Base-by-base conservation (phyloP, 176 grass and related monocot species). In the Bothriochloa decipiens region DNA sequence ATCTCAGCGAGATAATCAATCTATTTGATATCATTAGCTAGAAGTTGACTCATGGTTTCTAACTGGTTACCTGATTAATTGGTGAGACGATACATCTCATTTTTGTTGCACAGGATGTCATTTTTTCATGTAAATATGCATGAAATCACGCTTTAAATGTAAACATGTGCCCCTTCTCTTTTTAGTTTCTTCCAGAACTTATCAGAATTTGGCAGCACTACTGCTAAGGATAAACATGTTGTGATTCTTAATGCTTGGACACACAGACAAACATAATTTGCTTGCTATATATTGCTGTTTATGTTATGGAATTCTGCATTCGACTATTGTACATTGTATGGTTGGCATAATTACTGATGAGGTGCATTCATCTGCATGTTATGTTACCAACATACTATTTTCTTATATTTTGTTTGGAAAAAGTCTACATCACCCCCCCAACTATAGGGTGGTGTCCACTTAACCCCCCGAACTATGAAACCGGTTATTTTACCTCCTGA, bases 271-370 rank as follows among this genome's bases (percentile, higher is more conserved):
- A 32, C 25, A 64, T 64, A 47, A 80, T 4, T 73, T 74, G 15
- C 37, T 81, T 89, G 47, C 14, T 85, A 5, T 62, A 39, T 53
- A 46, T 28, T 89, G 37, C 39, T 85, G 13, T 70, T 50, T 74
- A 8, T 55, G 64, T 32, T 65, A n/a, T 52, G 10, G 22, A 45
- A 52, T 9, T 23, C 7, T 62, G 70, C 23, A 15, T 80, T 88
- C 76, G 11, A 64, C 47, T 46, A 82, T 46, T 39, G 23, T 67
- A 72, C 29, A 41, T 18, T 71, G 33, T 78, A 53, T 46, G 0
- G n/a, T 27, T 88, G 62, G 5, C 10, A 68, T 66, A 40, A 76
- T 63, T 76, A 52, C 3, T 13, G 64, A 52, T 77, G 35, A 73
- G 58, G 23, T 62, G 64, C n/a, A 32, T 42, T 63, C 29, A 28